Conservation (phyloP, 306 rosid genomes). For the Fragaria nilgerrensis region DNA sequence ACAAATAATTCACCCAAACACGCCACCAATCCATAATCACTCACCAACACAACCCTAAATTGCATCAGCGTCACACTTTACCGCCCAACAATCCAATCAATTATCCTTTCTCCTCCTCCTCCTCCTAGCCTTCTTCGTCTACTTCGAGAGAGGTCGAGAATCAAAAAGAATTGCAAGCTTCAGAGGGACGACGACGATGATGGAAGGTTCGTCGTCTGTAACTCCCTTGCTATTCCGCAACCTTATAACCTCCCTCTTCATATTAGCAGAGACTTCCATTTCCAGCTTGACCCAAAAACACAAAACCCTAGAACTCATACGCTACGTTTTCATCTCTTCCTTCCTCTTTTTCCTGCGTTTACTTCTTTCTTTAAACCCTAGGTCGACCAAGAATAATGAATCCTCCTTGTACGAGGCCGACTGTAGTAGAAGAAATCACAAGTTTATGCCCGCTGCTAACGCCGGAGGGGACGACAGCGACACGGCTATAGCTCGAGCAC, state of each 20-base stretch:
- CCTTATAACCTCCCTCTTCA: slow-evolving; percentile 35
- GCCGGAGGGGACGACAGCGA: slow-evolving; percentile 1
- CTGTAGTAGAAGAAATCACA: neutral
- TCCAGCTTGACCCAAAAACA: slow-evolving; percentile 25
- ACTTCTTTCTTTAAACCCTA: slow-evolving; percentile 35
- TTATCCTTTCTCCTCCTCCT: too few relatives aligned
- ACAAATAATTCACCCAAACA: neutral
- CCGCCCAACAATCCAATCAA: neutral
- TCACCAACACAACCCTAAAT: neutral
- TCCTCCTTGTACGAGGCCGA: too few relatives aligned
- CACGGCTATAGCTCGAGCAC: slow-evolving; percentile 61
- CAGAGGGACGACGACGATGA: slow-evolving; percentile 13
- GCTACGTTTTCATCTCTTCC: slow-evolving; percentile 29
- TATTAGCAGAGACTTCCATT: slow-evolving; percentile 38
- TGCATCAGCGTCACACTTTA: neutral
- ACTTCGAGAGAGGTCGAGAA: neutral
- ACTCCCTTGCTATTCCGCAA: slow-evolving; percentile 49
- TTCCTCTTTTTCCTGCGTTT: slow-evolving; percentile 51
- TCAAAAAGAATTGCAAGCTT: neutral
- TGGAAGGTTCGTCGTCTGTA: slow-evolving; percentile 30
- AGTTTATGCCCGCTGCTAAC: neutral
- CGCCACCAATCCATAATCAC: neutral
- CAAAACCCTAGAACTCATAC: slow-evolving; percentile 49
- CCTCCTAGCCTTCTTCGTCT: neutral
- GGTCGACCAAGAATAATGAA: neutral